A percentile compares a stretch with the other conserved stretches of the same genome.
These are phyloP conservation scores for Carex myosuroides DNA, from an alignment of 176 grass and related monocot genomes.

Conservation along the genomic window DNA sequence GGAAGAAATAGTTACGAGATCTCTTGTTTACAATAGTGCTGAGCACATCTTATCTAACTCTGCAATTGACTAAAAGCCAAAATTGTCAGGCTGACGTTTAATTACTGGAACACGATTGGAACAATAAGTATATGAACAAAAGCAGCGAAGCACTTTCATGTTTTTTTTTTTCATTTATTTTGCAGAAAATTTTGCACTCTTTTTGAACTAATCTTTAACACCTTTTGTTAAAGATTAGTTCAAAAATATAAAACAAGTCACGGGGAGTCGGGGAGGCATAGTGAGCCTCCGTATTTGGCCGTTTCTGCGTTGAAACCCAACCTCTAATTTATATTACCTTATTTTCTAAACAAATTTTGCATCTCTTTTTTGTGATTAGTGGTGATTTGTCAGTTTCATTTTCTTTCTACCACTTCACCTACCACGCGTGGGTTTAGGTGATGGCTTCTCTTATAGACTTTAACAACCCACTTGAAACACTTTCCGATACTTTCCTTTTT, in stretches of 20 bases:
- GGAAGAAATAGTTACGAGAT: neutral
- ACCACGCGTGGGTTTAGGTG: conserved; percentile 2
- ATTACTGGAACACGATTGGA: neutral
- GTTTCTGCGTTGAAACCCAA: conserved; percentile 3
- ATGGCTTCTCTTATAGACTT: neutral
- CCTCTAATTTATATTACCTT: neutral
- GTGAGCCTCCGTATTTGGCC: neutral
- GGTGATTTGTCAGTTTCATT: conserved; percentile 4
- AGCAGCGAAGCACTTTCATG: neutral
- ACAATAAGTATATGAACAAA: neutral
- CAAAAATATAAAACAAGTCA: neutral
- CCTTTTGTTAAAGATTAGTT: too few species aligned
- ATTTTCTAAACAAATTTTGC: neutral
- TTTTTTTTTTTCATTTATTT: neutral
- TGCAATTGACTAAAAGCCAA: neutral
- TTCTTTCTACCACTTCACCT: conserved; percentile 8
- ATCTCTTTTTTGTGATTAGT: conserved; percentile 13
- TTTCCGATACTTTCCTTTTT: neutral
- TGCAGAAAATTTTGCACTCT: neutral
- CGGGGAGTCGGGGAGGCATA: neutral
- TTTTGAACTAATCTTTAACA: too few species aligned
- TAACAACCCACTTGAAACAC: neutral
- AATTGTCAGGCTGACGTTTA: conserved; percentile 4
- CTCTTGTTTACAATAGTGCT: neutral
- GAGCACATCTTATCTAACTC: neutral